Evolutionary conservation across 1,139 yeast species (phyloP).

Genomic region (Groenewaldozyma auringiensis): DNA sequence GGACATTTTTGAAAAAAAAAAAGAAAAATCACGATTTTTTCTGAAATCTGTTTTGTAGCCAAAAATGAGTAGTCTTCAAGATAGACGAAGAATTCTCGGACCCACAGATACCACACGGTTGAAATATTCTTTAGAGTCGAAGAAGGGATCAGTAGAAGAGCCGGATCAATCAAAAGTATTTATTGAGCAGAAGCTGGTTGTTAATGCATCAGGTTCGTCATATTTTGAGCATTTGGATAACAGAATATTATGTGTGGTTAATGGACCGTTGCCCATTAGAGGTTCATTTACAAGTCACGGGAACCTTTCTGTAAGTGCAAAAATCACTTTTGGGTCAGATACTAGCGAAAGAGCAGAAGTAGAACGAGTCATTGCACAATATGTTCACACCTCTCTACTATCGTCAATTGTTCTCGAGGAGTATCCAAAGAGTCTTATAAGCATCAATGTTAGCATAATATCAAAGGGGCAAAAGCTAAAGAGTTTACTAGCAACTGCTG

Average conservation of each 20-base stretch:
- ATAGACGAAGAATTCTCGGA: slow-evolving; percentile 33
- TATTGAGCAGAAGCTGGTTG: slow-evolving; percentile 50
- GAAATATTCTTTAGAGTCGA: slow-evolving; percentile 1
- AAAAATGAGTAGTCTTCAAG: slow-evolving; percentile 27
- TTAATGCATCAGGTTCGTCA: slow-evolving; percentile 78
- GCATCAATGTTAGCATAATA: slow-evolving; percentile 63
- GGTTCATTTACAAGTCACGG: slow-evolving; percentile 70
- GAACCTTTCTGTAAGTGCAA: slow-evolving; percentile 58
- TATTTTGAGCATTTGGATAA: slow-evolving; percentile 62
- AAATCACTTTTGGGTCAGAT: slow-evolving; percentile 32
- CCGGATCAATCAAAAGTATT: slow-evolving; percentile 14
- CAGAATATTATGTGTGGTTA: slow-evolving; percentile 61
- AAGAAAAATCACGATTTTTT: no score
- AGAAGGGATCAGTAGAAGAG: slow-evolving; percentile 6
- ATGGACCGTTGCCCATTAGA: slow-evolving; percentile 84
- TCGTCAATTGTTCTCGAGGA: slow-evolving; percentile 59
- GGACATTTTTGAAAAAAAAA: no score
- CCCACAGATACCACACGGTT: slow-evolving; percentile 31
- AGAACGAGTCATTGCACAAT: slow-evolving; percentile 48
- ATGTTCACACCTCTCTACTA: slow-evolving; percentile 49
- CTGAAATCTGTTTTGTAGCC: no score
- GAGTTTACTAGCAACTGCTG: slow-evolving; percentile 33
- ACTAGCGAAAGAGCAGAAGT: slow-evolving; percentile 30
- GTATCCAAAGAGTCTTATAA: slow-evolving; percentile 87
- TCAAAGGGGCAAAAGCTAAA: slow-evolving; percentile 37